Evolutionary conservation across 2,329 filamentous ascomycete species (phyloP), one percentile per base, ranked within the genome.

Genomic region (Ascosphaera pollenicola): DNA sequence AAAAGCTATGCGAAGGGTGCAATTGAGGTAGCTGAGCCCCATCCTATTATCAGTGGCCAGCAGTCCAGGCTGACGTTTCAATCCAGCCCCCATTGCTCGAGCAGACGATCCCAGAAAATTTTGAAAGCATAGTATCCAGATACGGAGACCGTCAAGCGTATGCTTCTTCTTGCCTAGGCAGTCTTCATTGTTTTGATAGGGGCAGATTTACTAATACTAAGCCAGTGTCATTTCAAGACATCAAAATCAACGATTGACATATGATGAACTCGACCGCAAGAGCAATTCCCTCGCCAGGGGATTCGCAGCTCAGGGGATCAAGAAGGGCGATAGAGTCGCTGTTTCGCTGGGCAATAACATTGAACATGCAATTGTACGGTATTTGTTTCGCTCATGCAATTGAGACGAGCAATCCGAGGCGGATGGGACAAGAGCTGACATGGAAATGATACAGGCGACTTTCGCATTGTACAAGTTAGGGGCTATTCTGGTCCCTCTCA

Each of bases 401-500:
- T 3, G 8, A 17, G 17, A 18, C 11, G 16, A 34, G 2, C 15
- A 18, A 37, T 38, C 18, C 26, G 13, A 34, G 35, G 37, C 21
- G 34, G 19, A 34, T 31, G 18, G 15, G n/a, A 15, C 28, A 17
- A 21, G 4, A 26, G 18, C 11, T 13, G 1, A 28, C 28, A 16
- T n/a, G 40, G 38, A 15, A 17, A 8, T 45, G 35, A 4, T 21
- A 28, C 39, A 60, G 66, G 54, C 57, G 16, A 87, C 78, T 4
- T 95, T 95, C 58, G 85, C 85, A 1, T 57, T 89, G 40, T 93
- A 87, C 64, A 95, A 95, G 58, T 68, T 95, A 8, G 89, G 89
- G n/a, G 87, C 82, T 17, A 72, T 95, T 38, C 64, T 95, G 44
- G 85, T 92, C n/a, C 89, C 87, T 0, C 61, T 95, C 17, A 95